Percentiles rank a stretch among this genome's conserved stretches.
phyloP scores from a whole-genome alignment of 1,284 basidiomycete species.

The Gomphus bonarii region DNA sequence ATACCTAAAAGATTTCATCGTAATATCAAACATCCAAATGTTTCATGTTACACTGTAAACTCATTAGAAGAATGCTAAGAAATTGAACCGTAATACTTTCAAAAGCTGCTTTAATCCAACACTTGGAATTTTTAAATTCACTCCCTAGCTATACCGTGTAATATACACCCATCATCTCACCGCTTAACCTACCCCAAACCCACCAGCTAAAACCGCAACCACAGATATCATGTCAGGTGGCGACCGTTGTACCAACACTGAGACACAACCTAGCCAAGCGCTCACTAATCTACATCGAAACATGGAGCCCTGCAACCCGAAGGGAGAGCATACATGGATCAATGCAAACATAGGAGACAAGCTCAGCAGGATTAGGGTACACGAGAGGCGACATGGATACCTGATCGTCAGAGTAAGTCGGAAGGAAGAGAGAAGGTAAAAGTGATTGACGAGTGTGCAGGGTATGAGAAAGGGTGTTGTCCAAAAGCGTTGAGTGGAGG shows the following conservation, averaged over 20 bases:
- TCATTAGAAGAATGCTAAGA: no score
- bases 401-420: not conserved
- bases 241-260: not conserved
- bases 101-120: not conserved
- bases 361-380: not conserved
- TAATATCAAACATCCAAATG: no score
- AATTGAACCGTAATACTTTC: no score
- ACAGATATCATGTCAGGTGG: not conserved
- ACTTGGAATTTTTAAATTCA: not conserved
- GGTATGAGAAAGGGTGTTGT: not conserved
- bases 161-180: not conserved
- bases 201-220: not conserved
- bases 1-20: no score
- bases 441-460: not conserved
- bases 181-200: not conserved
- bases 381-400: not conserved
- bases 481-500: not conserved
- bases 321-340: slow-evolving; percentile 1
- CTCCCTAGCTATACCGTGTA: not conserved
- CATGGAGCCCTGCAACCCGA: slow-evolving; percentile 7
- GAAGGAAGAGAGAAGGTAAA: not conserved
- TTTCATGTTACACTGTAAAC: no score
- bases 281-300: slow-evolving; percentile 4
- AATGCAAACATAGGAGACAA: slow-evolving; percentile 7
- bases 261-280: not conserved